Conservation (phyloP, 805 yeast genomes). For the Pichia membranifaciens region DNA sequence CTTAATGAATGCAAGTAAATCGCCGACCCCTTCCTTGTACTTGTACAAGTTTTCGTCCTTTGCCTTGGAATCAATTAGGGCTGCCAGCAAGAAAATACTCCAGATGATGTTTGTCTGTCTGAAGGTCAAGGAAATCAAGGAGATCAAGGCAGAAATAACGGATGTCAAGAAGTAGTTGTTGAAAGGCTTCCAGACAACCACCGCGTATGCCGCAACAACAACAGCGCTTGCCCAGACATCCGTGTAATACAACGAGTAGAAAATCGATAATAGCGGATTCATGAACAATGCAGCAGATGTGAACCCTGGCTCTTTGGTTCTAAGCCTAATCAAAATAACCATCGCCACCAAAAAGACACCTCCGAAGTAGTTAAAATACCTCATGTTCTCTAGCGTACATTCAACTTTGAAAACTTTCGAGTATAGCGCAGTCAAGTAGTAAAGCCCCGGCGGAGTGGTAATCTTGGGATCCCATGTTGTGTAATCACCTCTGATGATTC, state of each 20-base stretch:
- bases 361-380: slow-evolving; percentile 62
- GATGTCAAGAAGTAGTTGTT: slow-evolving; percentile 21
- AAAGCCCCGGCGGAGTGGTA: slow-evolving; percentile 95
- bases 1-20: slow-evolving; percentile 19
- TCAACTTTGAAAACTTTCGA: slow-evolving; percentile 26
- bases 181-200: slow-evolving; percentile 33
- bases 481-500: slow-evolving; percentile 58
- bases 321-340: slow-evolving; percentile 15
- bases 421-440: slow-evolving; percentile 41
- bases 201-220: slow-evolving; percentile 49
- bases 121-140: slow-evolving; percentile 61
- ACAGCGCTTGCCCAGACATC: slow-evolving; percentile 87
- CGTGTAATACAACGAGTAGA: slow-evolving; percentile 77
- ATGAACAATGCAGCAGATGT: slow-evolving; percentile 33
- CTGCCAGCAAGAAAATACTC: slow-evolving; percentile 57
- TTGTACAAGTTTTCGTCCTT: slow-evolving; percentile 28
- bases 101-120: slow-evolving; percentile 92
- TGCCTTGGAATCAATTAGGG: slow-evolving; percentile 47
- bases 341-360: slow-evolving; percentile 40
- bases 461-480: slow-evolving; percentile 79
- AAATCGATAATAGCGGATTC: slow-evolving; percentile 69
- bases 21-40: slow-evolving; percentile 28
- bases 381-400: slow-evolving; percentile 36
- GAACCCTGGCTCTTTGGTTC: slow-evolving; percentile 14
- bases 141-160: slow-evolving; percentile 45